Percentiles rank a stretch among this genome's conserved stretches.
Evolutionary conservation across 768 basidiomycete species (phyloP).

Genomic region (Leccinum longicurvipes): DNA sequence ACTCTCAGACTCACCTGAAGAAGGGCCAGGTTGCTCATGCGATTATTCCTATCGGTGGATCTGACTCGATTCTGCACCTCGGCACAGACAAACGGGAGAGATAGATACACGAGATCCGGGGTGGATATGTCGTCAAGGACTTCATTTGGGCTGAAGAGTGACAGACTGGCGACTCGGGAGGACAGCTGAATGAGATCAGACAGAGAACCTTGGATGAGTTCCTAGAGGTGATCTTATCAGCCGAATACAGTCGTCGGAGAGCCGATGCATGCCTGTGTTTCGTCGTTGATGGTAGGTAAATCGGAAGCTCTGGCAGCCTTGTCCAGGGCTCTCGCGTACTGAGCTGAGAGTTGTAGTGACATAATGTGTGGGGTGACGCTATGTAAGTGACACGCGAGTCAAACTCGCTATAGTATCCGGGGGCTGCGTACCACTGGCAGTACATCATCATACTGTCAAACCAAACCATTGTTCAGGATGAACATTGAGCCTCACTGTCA

Average conservation of each 20-base stretch:
- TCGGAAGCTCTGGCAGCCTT: conserved; percentile 37
- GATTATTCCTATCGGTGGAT: conserved; percentile 53
- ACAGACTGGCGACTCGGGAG: conserved; percentile 54
- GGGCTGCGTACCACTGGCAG: too few relatives aligned
- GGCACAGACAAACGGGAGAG: conserved; percentile 64
- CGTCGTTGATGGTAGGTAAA: conserved; percentile 41
- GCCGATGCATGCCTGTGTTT: conserved; percentile 41
- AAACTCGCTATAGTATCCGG: too few relatives aligned
- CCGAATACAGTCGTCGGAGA: background rate
- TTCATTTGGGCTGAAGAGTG: conserved; percentile 84
- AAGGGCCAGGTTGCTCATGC: conserved; percentile 53
- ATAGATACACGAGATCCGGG: conserved; percentile 68
- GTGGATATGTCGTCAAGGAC: conserved; percentile 79
- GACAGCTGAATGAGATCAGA: conserved; percentile 53
- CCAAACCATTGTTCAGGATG: conserved; percentile 6
- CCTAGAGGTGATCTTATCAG: conserved; percentile 38
- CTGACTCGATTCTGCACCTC: conserved; percentile 62
- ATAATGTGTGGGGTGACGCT: conserved; percentile 13
- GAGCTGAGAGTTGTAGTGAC: conserved; percentile 32
- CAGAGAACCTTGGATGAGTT: conserved; percentile 53
- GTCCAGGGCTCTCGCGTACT: conserved; percentile 41
- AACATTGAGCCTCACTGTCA: background rate
- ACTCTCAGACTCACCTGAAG: conserved; percentile 49
- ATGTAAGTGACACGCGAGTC: too few relatives aligned
- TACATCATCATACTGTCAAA: too few relatives aligned